Base-by-base conservation (phyloP, 371 early-diverging fungal genomes). In the Rhizopus microsporus region DNA sequence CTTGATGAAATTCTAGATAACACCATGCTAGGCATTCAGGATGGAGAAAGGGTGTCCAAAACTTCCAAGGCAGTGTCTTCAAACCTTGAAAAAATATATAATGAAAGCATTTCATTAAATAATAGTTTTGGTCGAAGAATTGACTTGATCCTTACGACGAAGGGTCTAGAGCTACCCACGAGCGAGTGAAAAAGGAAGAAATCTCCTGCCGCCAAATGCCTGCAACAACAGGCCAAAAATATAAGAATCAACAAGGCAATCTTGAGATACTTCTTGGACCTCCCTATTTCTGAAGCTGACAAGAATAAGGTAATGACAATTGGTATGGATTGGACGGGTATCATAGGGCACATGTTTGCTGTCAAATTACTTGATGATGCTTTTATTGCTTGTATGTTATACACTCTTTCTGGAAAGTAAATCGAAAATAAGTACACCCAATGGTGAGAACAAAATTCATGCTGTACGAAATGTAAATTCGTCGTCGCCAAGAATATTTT, bases 121-220 rank as follows among this genome's bases (percentile, higher is more conserved):
- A 49, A 55, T 47, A 53, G 53, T 54, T 62, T 62, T 52, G 57
- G 52, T 34, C 44, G 62, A 56, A 47, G 63, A 48, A 63, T 63
- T 34, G 58, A 63, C 30, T 34, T 63, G 15, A 54, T 63, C 37
- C 40, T 62, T 51, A 42, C 63, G 30, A 49, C 58, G 16, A 63
- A 58, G 33, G 55, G 32, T 38, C 10, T 57, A 4, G 58, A 63
- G 45, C 12, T 63, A 37, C 54, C 54, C 33, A 52, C 58, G 16
- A 63, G 55, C 55, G 54, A 63, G 29, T 63, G 54, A 58, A 63
- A 63, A 54, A 53, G 29, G 30, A 50, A 57, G 33, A 50, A 63
- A 39, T 35, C 44, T 37, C 43, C 45, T 43, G 23, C 50, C 31
- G 55, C 54, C 16, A 48, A 54, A 54, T 63, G 54, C 23, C 54